Percentiles rank a stretch among this genome's conserved stretches.
phyloP scores from a whole-genome alignment of 2,329 filamentous ascomycete species.

The Cladophialophora psammophila region DNA sequence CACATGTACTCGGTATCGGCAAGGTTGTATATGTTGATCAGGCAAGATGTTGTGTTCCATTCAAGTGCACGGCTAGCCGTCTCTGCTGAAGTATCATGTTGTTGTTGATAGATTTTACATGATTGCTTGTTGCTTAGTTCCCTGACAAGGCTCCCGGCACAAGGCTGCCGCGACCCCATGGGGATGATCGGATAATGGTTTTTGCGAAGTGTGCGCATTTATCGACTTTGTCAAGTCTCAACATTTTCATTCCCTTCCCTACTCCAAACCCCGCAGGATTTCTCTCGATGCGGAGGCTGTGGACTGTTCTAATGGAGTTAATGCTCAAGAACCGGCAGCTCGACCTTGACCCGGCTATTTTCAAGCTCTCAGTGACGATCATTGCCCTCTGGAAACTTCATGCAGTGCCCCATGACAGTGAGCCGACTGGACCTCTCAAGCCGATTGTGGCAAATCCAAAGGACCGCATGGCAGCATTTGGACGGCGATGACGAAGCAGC shows the following conservation, averaged over 20 bases:
- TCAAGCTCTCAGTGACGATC: slow-evolving; percentile 8
- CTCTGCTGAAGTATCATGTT: background rate
- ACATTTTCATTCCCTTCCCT: background rate
- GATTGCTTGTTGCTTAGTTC: background rate
- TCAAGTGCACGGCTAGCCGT: too few relatives aligned
- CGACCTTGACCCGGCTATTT: slow-evolving; percentile 13
- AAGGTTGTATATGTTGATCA: background rate
- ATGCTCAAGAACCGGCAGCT: background rate
- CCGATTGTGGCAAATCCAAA: slow-evolving; percentile 12
- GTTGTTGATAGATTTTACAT: background rate
- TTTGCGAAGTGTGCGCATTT: background rate
- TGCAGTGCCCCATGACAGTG: background rate
- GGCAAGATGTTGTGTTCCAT: too few relatives aligned
- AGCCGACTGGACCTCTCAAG: background rate
- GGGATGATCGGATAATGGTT: background rate
- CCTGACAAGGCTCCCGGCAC: background rate
- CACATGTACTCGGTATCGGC: background rate
- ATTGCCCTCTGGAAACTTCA: slow-evolving; percentile 8
- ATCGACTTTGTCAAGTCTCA: background rate
- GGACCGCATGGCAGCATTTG: background rate
- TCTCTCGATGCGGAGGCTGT: background rate
- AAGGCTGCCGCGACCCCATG: background rate
- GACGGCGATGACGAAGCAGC: slow-evolving; percentile 8
- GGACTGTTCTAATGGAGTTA: background rate
- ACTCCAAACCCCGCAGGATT: background rate